Conservation (phyloP, 306 rosid species). For the Vicia villosa region DNA sequence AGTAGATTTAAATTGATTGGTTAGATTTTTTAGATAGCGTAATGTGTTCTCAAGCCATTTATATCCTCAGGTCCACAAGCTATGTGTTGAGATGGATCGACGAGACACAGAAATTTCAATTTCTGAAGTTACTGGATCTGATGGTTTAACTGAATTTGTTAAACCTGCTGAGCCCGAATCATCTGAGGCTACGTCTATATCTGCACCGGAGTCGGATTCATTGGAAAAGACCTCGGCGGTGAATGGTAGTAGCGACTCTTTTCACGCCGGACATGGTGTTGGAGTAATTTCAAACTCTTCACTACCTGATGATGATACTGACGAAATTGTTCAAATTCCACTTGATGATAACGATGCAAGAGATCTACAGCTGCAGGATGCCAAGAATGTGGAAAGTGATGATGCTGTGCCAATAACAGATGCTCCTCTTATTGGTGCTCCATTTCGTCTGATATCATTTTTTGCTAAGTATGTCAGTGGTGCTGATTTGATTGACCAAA, state of each 20-base stretch:
- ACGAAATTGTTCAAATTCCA: conserved; percentile 75
- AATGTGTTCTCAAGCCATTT: conserved; percentile 17
- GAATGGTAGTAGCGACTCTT: conserved; percentile 33
- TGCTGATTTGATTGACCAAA: conserved; percentile 72
- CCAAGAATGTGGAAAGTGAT: conserved; percentile 43
- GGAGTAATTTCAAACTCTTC: conserved; percentile 34
- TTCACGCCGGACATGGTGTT: conserved; percentile 34
- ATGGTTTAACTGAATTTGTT: conserved; percentile 32
- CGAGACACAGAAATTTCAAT: conserved; percentile 36
- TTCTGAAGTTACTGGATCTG: conserved; percentile 39
- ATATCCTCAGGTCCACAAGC: conserved; percentile 57
- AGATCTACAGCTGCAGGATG: conserved; percentile 45
- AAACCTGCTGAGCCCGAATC: conserved; percentile 41
- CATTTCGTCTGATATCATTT: conserved; percentile 80
- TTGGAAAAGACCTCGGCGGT: conserved; percentile 36
- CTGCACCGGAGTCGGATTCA: conserved; percentile 38
- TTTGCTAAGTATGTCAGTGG: conserved; percentile 91
- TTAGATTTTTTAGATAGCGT: conserved; percentile 31
- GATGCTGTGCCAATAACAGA: conserved; percentile 58
- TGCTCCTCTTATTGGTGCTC: conserved; percentile 92
- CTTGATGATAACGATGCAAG: conserved; percentile 53
- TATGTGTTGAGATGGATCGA: conserved; percentile 56
- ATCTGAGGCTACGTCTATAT: conserved; percentile 29
- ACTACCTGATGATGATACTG: conserved; percentile 44
- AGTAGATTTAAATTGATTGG: conserved; percentile 19